phyloP scores from a whole-genome alignment of 1,139 yeast species.

The Candida sp. region DNA sequence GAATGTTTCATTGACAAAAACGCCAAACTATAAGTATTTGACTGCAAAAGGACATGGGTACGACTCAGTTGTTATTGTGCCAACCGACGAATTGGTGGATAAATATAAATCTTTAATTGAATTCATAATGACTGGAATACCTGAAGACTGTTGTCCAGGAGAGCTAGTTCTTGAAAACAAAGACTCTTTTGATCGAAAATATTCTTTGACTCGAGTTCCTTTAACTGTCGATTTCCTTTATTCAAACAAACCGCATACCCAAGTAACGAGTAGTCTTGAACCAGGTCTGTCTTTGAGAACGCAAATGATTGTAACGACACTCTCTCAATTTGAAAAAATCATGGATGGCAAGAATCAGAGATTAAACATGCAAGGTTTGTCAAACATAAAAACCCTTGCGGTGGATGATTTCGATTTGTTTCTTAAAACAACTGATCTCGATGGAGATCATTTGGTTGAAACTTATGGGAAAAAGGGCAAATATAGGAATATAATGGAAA shows the following conservation, averaged over 20 bases:
- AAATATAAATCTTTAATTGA: slow-evolving; percentile 14
- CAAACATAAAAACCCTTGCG: slow-evolving; percentile 14
- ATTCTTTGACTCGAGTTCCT: slow-evolving; percentile 16
- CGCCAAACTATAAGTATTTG: slow-evolving; percentile 16
- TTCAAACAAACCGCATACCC: slow-evolving; percentile 2
- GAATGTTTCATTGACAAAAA: slow-evolving; percentile 16
- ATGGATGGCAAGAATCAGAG: slow-evolving; percentile 2
- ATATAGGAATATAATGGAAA: slow-evolving; percentile 1
- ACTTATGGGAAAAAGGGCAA: not conserved
- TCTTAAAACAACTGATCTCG: slow-evolving; percentile 12
- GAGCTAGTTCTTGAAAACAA: slow-evolving; percentile 8
- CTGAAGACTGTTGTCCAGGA: slow-evolving; percentile 23
- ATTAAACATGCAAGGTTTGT: slow-evolving; percentile 3
- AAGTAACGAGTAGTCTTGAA: slow-evolving; percentile 1
- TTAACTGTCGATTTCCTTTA: slow-evolving; percentile 15
- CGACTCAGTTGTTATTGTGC: slow-evolving; percentile 24
- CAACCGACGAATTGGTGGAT: slow-evolving; percentile 21
- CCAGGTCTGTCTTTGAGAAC: slow-evolving; percentile 10
- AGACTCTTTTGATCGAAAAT: slow-evolving; percentile 1
- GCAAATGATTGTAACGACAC: slow-evolving; percentile 21
- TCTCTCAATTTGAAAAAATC: slow-evolving; percentile 8
- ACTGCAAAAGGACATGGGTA: slow-evolving; percentile 7
- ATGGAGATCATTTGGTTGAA: slow-evolving; percentile 1
- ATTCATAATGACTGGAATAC: slow-evolving; percentile 14
- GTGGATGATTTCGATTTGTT: slow-evolving; percentile 22